Evolutionary conservation across 164 flowering plant species (phyloP).

Genomic region (Nelumbo lutea): DNA sequence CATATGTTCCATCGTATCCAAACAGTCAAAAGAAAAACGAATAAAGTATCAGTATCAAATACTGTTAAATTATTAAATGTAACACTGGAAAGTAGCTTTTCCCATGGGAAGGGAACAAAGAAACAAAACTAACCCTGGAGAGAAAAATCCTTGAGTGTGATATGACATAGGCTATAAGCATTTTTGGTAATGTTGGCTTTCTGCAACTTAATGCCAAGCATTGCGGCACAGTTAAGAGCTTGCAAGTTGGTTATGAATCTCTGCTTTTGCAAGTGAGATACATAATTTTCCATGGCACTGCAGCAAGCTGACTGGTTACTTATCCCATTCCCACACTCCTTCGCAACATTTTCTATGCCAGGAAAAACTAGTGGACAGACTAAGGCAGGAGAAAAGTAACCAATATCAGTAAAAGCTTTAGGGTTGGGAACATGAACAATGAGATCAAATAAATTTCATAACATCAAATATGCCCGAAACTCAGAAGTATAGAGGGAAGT

Average conservation of each 20-base stretch:
- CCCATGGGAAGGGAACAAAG: background rate
- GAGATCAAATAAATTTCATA: too few relatives aligned
- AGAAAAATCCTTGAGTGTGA: constrained; percentile 91
- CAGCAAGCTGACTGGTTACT: constrained; percentile 68
- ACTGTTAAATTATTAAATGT: background rate
- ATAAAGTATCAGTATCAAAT: constrained; percentile 13
- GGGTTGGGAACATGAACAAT: too few relatives aligned
- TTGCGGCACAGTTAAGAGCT: constrained; percentile 86
- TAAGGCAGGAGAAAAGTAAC: constrained; percentile 27
- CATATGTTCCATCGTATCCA: constrained; percentile 11
- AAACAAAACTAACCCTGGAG: constrained; percentile 66
- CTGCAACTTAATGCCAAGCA: constrained; percentile 63
- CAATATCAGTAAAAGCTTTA: background rate
- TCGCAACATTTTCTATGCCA: constrained; percentile 41
- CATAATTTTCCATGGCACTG: constrained; percentile 62
- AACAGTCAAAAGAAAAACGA: constrained; percentile 5
- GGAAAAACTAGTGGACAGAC: constrained; percentile 90
- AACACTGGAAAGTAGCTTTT: background rate
- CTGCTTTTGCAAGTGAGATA: constrained; percentile 89
- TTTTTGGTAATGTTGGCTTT: constrained; percentile 61
- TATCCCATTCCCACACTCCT: constrained; percentile 46
- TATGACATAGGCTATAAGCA: constrained; percentile 66
- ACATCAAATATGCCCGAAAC: too few relatives aligned
- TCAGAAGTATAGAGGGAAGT: too few relatives aligned
- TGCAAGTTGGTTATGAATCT: constrained; percentile 92